These are phyloP conservation scores for Candida frijolesensis DNA, from an alignment of 1,139 yeast species.

Conservation along the genomic window DNA sequence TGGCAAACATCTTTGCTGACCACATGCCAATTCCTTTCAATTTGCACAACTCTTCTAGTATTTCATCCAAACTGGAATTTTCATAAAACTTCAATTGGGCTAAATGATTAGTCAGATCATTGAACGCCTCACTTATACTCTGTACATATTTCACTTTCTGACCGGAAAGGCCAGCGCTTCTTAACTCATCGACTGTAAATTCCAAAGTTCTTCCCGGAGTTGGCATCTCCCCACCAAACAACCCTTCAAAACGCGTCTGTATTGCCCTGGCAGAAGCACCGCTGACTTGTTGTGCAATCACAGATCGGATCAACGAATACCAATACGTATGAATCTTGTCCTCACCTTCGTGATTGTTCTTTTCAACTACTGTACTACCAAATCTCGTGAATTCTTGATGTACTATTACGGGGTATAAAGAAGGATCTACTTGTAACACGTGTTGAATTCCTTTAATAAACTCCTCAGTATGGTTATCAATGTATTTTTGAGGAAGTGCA, in stretches of 20 bases:
- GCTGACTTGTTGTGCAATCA: slow-evolving; percentile 82
- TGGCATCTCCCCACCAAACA: slow-evolving; percentile 48
- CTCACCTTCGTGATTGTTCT: slow-evolving; percentile 7
- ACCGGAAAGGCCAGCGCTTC: slow-evolving; percentile 70
- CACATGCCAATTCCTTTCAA: slow-evolving; percentile 87
- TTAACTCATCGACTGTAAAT: slow-evolving; percentile 47
- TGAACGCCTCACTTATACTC: slow-evolving; percentile 62
- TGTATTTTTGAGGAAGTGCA: slow-evolving; percentile 42
- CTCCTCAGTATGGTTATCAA: slow-evolving; percentile 41
- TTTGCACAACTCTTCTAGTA: slow-evolving; percentile 54
- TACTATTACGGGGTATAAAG: slow-evolving; percentile 37
- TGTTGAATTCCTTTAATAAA: slow-evolving; percentile 47
- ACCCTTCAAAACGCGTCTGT: slow-evolving; percentile 42
- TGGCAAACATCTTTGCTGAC: slow-evolving; percentile 87
- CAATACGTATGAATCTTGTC: slow-evolving; percentile 41
- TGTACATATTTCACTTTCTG: slow-evolving; percentile 68
- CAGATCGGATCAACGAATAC: slow-evolving; percentile 42
- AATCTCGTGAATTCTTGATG: slow-evolving; percentile 29
- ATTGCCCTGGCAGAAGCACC: slow-evolving; percentile 81
- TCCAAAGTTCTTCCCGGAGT: slow-evolving; percentile 50
- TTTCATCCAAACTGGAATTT: slow-evolving; percentile 42
- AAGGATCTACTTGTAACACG: slow-evolving; percentile 45
- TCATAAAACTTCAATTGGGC: slow-evolving; percentile 41
- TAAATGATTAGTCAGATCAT: slow-evolving; percentile 37
- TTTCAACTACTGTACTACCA: slow-evolving; percentile 13